Base-by-base conservation (phyloP, 768 basidiomycete genomes). In the Amanita inopinata region DNA sequence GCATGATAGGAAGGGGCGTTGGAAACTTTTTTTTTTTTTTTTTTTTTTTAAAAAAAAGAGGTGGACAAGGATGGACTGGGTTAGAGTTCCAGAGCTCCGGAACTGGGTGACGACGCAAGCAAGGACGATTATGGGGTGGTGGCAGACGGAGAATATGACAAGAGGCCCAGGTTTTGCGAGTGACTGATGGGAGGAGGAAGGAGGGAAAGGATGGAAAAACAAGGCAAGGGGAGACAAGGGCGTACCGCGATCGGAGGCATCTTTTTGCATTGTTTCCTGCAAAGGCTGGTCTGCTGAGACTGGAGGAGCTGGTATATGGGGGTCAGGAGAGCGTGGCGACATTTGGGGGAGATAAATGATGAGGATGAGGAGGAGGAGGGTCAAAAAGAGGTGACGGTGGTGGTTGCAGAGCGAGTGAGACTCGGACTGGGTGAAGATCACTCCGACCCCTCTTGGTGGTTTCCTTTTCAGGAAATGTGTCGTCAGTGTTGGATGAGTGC, bases 381-480 rank as follows among this genome's bases (percentile, higher is more conserved):
- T 10, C n/a, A 30, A 31, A 42, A 31, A 17, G 28, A 32, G 34
- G 22, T 20, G 33, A 34, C 19, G 24, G 34, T 22, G 22, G 33
- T 31, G 40, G 31, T 28, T 25, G 28, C 23, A 17, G 40, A 41
- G 40, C 33, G 40, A n/a, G n/a, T n/a, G 40, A 41, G 18, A 33
- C 30, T 41, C 27, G 27, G 27, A 28, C 27, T 27, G 15, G 39
- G 17, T 40, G 39, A 40, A 27, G 41, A 43, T 43, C 41, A 43
- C 41, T 33, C 20, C 41, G 41, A 43, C 41, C 41, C 41, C 43
- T 44, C 8, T 34, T 36, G 43, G 34, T 15, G 15, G 14, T 7
- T 7, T 10, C 34, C 15, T 4, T 5, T 36, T 11, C 8, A 28
- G 34, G 43, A 19, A 36, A 28, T 34, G 14, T 30, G 43, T 44